Base-by-base conservation (phyloP, 2,329 filamentous ascomycete genomes). In the Calonectria montana region DNA sequence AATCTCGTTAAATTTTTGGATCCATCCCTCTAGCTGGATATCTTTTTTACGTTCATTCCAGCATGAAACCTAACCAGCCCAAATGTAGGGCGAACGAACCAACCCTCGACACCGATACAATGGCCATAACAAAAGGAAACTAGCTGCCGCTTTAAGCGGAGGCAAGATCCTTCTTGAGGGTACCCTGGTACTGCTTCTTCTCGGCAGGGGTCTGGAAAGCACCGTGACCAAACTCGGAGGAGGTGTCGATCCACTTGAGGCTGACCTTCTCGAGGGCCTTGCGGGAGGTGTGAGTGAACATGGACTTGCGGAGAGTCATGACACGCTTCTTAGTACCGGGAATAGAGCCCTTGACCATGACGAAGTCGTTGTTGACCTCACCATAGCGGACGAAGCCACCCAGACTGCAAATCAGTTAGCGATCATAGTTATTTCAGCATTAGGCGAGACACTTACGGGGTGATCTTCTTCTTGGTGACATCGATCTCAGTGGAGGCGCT, bases 211-310 rank as follows among this genome's bases (percentile, higher is more conserved):
- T 99, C 91, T 99, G 97, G 95, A 97, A 99, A 84, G 95, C 96
- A 92, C 97, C 97, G 91, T 99, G 97, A 88, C 97, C 97, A 88
- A 99, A 99, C 92, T 99, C 97, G 90, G 96, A 98, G 76, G 96
- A 98, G 82, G 97, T 99, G 85, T 99, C 97, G 94, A 99, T 99
- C 97, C 97, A 99, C 90, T 99, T 99, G 90, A 99, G 94, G 85
- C 96, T 94, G 87, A 98, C 94, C 94, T 99, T 98, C 94, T 99
- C 97, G 84, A 98, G 91, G 69, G 97, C 94, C 87, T 93, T 95
- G 86, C 97, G 92, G 84, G 94, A 98, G 82, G 96, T 98, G 92
- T 99, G 97, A 76, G 90, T 91, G 92, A 97, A 98, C 92, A 99
- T 97, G 80, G 96, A 97, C 92, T 98, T 99, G 88, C 97, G 94